phyloP scores from a whole-genome alignment of 1,139 yeast genomes.

The Hanseniaspora uvarum region DNA sequence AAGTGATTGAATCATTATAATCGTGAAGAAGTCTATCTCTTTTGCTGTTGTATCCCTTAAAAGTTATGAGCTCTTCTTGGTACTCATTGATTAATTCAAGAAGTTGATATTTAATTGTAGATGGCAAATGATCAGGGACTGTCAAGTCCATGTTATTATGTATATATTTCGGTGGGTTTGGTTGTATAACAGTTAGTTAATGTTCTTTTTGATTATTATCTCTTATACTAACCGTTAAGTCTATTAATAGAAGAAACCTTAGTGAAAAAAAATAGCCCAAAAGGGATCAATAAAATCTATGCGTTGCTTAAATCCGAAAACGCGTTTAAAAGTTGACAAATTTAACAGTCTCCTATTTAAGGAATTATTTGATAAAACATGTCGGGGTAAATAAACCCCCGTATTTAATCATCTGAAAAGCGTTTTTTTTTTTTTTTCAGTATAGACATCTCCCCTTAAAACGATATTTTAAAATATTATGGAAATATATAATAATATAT shows the following conservation, averaged over 20 bases:
- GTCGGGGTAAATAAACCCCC: not conserved
- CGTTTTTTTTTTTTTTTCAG: too few relatives aligned
- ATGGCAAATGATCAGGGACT: constrained; percentile 28
- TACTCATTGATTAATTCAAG: constrained; percentile 41
- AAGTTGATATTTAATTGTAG: constrained; percentile 30
- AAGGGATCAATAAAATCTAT: too few relatives aligned
- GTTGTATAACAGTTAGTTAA: not conserved
- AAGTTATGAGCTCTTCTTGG: constrained; percentile 57
- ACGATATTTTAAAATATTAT: not conserved
- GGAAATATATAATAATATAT: not conserved
- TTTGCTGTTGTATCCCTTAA: constrained; percentile 54
- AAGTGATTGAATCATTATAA: constrained; percentile 14
- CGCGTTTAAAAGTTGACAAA: too few relatives aligned
- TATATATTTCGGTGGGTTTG: not conserved
- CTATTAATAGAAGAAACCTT: not conserved
- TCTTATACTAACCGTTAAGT: too few relatives aligned
- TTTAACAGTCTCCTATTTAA: too few relatives aligned
- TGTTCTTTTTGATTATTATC: not conserved
- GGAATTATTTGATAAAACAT: too few relatives aligned
- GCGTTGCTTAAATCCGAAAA: too few relatives aligned
- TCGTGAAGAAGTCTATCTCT: constrained; percentile 39
- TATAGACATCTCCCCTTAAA: not conserved
- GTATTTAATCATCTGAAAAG: not conserved
- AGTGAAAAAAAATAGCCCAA: too few relatives aligned
- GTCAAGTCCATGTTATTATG: constrained; percentile 25